A percentile compares a stretch with the other conserved stretches of the same genome.
Evolutionary conservation across 2,329 filamentous ascomycete species (phyloP).

Genomic region (Helotiales sp.): DNA sequence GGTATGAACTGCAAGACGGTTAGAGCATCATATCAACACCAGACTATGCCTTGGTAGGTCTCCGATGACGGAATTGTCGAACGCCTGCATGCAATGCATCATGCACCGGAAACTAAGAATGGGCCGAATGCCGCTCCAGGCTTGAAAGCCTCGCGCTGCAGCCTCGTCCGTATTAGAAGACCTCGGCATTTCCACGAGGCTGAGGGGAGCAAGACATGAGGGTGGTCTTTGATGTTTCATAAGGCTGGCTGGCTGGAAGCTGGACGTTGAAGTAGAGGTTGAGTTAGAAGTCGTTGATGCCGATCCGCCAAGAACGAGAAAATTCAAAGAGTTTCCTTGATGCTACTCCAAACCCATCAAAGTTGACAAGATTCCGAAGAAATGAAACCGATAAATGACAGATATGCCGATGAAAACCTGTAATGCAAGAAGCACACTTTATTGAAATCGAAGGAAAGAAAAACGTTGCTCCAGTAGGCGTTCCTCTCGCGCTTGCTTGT

Average conservation of each 20-base stretch:
- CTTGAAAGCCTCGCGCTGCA: not conserved
- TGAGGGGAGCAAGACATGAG: not conserved
- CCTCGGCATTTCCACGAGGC: not conserved
- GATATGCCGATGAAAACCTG: too few species aligned
- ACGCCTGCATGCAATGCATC: not conserved
- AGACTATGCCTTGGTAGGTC: not conserved
- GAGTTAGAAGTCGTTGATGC: too few species aligned
- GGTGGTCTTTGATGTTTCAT: too few species aligned
- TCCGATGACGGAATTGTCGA: constrained; percentile 3
- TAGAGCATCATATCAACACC: not conserved
- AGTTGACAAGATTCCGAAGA: too few species aligned
- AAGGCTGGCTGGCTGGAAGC: too few species aligned
- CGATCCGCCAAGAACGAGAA: too few species aligned
- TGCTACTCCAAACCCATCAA: too few species aligned
- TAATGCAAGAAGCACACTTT: not conserved
- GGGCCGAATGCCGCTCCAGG: not conserved
- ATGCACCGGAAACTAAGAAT: not conserved
- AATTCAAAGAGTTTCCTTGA: too few species aligned
- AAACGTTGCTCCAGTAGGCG: not conserved
- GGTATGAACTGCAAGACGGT: not conserved
- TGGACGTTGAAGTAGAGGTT: too few species aligned
- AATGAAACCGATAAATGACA: too few species aligned
- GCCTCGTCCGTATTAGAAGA: not conserved
- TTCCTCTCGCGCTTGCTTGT: not conserved
- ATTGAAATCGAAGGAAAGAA: not conserved